Conservation (phyloP, 225 moss, liverwort and hornwort species). For the Physcomitrium patens region DNA sequence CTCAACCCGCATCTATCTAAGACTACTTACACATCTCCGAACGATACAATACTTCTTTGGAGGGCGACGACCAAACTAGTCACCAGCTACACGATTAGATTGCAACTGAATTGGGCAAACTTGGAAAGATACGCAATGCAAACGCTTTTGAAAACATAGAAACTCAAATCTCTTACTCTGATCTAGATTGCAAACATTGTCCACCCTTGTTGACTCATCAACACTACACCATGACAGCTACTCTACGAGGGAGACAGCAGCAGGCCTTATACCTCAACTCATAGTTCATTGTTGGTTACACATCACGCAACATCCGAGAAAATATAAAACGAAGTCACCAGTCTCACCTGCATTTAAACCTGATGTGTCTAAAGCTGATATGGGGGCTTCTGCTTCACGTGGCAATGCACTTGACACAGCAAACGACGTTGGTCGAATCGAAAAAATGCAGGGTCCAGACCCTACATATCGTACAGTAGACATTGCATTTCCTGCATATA, state of each 20-base stretch:
- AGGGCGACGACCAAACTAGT: constrained; percentile 7
- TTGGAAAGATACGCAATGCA: neutral
- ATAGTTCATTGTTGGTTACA: neutral
- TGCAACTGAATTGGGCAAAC: neutral
- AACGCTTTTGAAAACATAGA: constrained; percentile 12
- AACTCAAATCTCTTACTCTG: neutral
- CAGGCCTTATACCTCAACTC: constrained; percentile 3
- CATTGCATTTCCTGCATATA: constrained; percentile 95
- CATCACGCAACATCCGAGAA: constrained; percentile 1
- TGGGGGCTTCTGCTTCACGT: constrained; percentile 55
- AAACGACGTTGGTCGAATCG: constrained; percentile 87
- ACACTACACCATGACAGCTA: neutral
- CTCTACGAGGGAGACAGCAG: neutral
- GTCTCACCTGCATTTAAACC: constrained; percentile 64
- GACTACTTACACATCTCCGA: neutral
- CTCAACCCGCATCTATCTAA: constrained; percentile 24
- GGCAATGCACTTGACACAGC: constrained; percentile 42
- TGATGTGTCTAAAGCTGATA: constrained; percentile 66
- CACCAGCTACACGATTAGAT: constrained; percentile 6
- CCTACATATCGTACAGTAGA: constrained; percentile 79
- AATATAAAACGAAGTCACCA: constrained; percentile 18
- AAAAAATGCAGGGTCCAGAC: constrained; percentile 80
- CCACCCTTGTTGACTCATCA: neutral
- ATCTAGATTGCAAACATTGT: neutral
- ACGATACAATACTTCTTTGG: neutral